Conservation (phyloP, 2,329 filamentous ascomycete species). For the Clonostachys chloroleuca region DNA sequence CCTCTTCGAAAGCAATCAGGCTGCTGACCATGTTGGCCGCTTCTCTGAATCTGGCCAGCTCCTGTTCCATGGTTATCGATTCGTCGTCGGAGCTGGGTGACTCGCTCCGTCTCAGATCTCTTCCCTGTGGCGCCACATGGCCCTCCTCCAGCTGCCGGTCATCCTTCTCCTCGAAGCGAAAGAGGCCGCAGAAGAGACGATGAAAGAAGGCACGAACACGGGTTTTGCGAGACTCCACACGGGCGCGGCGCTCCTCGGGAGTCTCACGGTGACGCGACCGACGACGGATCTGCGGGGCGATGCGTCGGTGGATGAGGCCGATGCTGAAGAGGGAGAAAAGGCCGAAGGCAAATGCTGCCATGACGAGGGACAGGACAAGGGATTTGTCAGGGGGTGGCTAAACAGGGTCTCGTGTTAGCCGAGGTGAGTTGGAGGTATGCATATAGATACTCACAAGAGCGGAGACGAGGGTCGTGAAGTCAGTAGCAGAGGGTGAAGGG, state of each 20-base stretch:
- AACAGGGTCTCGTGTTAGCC: constrained; percentile 3
- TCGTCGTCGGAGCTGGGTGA: constrained; percentile 7
- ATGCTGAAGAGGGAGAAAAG: constrained; percentile 16
- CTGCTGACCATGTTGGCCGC: constrained; percentile 39
- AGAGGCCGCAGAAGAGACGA: constrained; percentile 20
- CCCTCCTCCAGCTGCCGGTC: constrained; percentile 1
- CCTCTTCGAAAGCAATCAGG: constrained; percentile 39
- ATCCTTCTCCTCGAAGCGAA: constrained; percentile 21
- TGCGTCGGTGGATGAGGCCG: constrained; percentile 13
- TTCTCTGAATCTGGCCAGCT: constrained; percentile 41
- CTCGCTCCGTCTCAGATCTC: neutral
- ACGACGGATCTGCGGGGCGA: constrained; percentile 11
- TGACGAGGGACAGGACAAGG: constrained; percentile 13
- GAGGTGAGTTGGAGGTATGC: neutral
- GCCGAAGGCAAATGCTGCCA: constrained; percentile 13
- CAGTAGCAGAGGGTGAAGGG: neutral
- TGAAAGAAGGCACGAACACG: constrained; percentile 15
- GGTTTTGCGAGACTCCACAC: constrained; percentile 14
- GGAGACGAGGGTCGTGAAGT: neutral
- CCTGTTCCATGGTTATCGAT: constrained; percentile 34
- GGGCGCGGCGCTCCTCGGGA: constrained; percentile 16
- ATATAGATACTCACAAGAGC: neutral
- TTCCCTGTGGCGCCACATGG: neutral
- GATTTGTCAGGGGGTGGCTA: constrained; percentile 4
- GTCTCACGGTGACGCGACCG: constrained; percentile 14